These are phyloP conservation scores for Stephanodiscus minutulus DNA, from an alignment of 108 stramenopile species.

Conservation along the genomic window DNA sequence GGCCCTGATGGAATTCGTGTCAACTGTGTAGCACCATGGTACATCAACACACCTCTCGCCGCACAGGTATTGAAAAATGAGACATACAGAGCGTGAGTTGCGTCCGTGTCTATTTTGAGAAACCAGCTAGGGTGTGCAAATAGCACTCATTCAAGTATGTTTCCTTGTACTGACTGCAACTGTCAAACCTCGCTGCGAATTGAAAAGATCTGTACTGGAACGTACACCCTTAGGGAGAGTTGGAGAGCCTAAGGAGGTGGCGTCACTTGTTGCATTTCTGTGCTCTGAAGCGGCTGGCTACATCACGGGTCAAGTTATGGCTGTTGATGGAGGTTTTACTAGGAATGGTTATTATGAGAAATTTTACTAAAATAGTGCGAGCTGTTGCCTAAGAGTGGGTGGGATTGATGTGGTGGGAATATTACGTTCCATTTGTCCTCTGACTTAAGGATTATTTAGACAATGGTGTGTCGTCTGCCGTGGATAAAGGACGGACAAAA, in stretches of 20 bases:
- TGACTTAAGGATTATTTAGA: no score
- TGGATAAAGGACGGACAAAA: no score
- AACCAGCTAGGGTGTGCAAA: not conserved
- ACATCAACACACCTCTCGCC: constrained; percentile 89
- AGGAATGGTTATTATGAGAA: constrained; percentile 85
- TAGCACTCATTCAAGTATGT: not conserved
- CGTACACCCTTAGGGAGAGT: constrained; percentile 80
- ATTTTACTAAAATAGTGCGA: no score
- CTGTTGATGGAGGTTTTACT: constrained; percentile 92
- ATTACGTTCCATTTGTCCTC: no score
- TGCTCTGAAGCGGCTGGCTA: constrained; percentile 88
- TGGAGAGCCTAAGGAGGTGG: constrained; percentile 83
- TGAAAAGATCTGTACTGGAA: constrained; percentile 56
- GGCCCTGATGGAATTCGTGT: constrained; percentile 83
- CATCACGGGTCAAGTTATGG: constrained; percentile 95
- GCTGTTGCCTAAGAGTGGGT: no score
- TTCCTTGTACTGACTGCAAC: not conserved
- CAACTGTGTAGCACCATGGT: constrained; percentile 89
- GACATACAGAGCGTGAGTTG: constrained; percentile 60
- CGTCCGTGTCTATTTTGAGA: not conserved
- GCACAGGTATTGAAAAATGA: constrained; percentile 80
- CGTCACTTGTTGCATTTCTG: constrained; percentile 88
- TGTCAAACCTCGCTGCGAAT: not conserved
- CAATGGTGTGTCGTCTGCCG: no score
- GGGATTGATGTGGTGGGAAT: no score